Base-by-base conservation (phyloP, 805 yeast species). In the Schwanniomyces yamadae region DNA sequence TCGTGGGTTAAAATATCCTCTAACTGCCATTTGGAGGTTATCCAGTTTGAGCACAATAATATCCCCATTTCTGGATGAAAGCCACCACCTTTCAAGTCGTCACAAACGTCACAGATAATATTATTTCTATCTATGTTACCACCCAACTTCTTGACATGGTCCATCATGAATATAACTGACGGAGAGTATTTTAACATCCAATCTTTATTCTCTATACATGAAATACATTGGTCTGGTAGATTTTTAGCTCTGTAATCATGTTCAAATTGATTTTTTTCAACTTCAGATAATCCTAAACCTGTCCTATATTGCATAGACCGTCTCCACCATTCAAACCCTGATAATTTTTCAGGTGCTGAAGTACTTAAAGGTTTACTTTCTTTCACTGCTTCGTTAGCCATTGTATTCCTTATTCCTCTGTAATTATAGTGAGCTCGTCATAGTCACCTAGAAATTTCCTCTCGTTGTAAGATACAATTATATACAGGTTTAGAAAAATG, bases 1-100 rank as follows among this genome's bases (percentile, higher is more conserved):
- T 93, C 99, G 56, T 93, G 99, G 2, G 97, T 75, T 44, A 93
- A 63, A 0, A 95, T 86, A 52, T 93, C 98, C 55, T 91, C 97
- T 39, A 89, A 61, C 50, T 87, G 95, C 75, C 83, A 79, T 54
- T 81, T 81, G 54, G 80, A 80, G 29, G 68, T 63, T 26, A 87
- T 71, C 61, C 89, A 73, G 59, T 93, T 90, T 42, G 90, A 88
- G 61, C 99, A 93, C 5, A 93, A 61, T 39, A 89, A 67, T 17
- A 93, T 81, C 2, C 99, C 99, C 28, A 78, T 57, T 24, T 87
- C 84, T 0, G 98, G 97, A 54, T 90, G 88, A 59, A 84, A 93
- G 2, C 99, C 99, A 29, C 98, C 99, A 24, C 88, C 82, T 39
- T 67, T 67, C 50, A 81, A 77, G 42, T 86, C 95, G 44, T 84